A percentile compares a stretch with the other conserved stretches of the same genome.
These are phyloP conservation scores for Teunomyces pallodes DNA, from an alignment of 805 yeast species.

Conservation along the genomic window DNA sequence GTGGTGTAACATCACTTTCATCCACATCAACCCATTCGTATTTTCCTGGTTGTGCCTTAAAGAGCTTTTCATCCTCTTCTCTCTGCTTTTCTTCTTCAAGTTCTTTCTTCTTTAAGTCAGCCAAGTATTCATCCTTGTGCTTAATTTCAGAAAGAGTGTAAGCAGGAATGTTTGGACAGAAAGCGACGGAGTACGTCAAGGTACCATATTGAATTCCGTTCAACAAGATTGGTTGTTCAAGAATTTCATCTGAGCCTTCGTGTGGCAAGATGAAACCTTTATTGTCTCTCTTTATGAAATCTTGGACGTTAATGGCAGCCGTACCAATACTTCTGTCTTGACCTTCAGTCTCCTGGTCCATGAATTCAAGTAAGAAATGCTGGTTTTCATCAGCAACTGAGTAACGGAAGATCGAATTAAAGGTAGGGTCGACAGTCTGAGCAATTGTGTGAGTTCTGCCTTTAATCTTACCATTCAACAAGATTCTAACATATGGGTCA, in stretches of 20 bases:
- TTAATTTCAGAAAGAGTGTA: constrained; percentile 56
- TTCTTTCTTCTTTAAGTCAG: constrained; percentile 25
- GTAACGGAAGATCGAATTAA: constrained; percentile 55
- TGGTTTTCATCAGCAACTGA: constrained; percentile 64
- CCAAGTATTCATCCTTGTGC: constrained; percentile 43
- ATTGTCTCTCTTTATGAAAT: constrained; percentile 46
- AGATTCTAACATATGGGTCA: constrained; percentile 69
- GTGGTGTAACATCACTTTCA: constrained; percentile 32
- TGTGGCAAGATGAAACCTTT: constrained; percentile 47
- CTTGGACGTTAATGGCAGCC: constrained; percentile 47
- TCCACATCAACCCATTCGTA: constrained; percentile 62
- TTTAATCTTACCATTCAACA: constrained; percentile 55
- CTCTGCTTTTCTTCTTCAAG: constrained; percentile 36
- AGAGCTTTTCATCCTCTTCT: constrained; percentile 47
- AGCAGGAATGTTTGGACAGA: constrained; percentile 64
- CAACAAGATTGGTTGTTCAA: constrained; percentile 43
- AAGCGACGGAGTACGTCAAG: constrained; percentile 55
- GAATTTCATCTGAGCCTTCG: constrained; percentile 49
- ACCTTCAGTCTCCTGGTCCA: constrained; percentile 65
- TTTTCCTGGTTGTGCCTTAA: constrained; percentile 55
- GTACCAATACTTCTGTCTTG: constrained; percentile 66
- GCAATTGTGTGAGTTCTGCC: constrained; percentile 56
- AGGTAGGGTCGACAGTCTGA: constrained; percentile 55
- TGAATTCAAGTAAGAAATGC: constrained; percentile 53
- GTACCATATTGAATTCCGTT: constrained; percentile 44